Conservation (phyloP, 2,329 filamentous ascomycete species). For the Trichophyton simii region DNA sequence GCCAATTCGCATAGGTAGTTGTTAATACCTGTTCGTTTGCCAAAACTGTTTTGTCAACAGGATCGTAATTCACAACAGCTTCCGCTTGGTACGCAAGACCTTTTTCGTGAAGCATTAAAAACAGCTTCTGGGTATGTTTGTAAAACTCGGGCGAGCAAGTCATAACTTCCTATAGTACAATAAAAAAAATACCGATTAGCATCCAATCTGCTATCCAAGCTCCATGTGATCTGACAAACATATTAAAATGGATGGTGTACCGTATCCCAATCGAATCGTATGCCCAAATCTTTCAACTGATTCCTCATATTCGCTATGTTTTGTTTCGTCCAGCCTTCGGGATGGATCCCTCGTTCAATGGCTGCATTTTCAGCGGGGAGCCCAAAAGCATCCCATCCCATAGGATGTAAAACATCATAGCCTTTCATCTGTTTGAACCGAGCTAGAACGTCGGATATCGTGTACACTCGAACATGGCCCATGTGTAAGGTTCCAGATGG, state of each 20-base stretch:
- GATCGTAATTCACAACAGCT: constrained; percentile 80
- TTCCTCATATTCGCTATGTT: constrained; percentile 80
- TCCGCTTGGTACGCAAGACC: constrained; percentile 73
- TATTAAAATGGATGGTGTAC: constrained; percentile 38
- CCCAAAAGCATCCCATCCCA: constrained; percentile 91
- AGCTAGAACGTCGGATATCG: constrained; percentile 74
- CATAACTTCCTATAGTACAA: constrained; percentile 54
- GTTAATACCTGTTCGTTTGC: constrained; percentile 63
- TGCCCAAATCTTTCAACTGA: constrained; percentile 68
- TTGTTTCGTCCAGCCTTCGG: constrained; percentile 61
- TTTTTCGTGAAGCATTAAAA: constrained; percentile 60
- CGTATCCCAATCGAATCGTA: constrained; percentile 67
- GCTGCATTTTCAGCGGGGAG: constrained; percentile 85
- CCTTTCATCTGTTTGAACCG: constrained; percentile 65
- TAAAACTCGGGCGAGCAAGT: constrained; percentile 80
- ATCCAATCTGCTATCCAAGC: neutral
- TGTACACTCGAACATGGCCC: constrained; percentile 78
- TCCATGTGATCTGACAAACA: neutral
- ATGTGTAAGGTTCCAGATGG: constrained; percentile 78
- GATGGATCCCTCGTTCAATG: constrained; percentile 66
- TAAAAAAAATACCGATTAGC: constrained; percentile 6
- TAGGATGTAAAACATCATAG: constrained; percentile 66
- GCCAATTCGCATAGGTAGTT: neutral
- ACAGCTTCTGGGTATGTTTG: constrained; percentile 77
- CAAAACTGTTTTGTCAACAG: constrained; percentile 75